A percentile compares a stretch with the other conserved stretches of the same genome.
These are phyloP conservation scores for Linum lewisii DNA, from an alignment of 345 rosid species.

Conservation along the genomic window DNA sequence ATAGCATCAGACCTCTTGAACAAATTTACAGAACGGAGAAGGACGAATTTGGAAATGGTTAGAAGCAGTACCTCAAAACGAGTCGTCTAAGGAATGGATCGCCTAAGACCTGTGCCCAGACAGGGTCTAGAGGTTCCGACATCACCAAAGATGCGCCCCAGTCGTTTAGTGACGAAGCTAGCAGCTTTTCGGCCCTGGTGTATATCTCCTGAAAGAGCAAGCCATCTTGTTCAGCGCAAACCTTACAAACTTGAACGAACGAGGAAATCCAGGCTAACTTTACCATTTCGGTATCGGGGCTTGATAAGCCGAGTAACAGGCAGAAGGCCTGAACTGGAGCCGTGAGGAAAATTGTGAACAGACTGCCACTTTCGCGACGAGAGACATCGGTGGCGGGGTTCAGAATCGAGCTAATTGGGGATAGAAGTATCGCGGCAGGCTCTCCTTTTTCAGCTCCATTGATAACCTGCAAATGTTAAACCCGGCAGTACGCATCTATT, in stretches of 20 bases:
- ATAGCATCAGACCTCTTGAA: too few relatives aligned
- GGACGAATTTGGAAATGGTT: neutral
- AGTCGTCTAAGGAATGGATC: conserved; percentile 88
- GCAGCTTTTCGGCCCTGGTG: conserved; percentile 57
- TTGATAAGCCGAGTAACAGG: conserved; percentile 58
- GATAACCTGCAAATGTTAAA: conserved; percentile 35
- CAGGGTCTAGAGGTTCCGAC: conserved; percentile 65
- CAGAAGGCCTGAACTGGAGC: conserved; percentile 86
- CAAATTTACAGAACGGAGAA: neutral
- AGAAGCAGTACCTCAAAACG: conserved; percentile 55
- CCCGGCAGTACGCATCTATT: too few relatives aligned
- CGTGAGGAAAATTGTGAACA: conserved; percentile 77
- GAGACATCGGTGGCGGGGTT: conserved; percentile 40
- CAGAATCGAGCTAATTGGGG: conserved; percentile 53
- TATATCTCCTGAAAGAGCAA: conserved; percentile 48
- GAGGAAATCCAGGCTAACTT: conserved; percentile 12
- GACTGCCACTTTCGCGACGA: conserved; percentile 64
- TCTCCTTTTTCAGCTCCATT: conserved; percentile 94
- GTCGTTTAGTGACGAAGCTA: conserved; percentile 58
- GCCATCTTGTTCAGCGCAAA: conserved; percentile 8
- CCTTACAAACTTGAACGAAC: conserved; percentile 6
- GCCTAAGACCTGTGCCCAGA: conserved; percentile 77
- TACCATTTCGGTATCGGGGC: conserved; percentile 71
- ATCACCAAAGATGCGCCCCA: conserved; percentile 71
- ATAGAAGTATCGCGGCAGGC: conserved; percentile 80